phyloP scores from a whole-genome alignment of 2,329 filamentous ascomycete species.

The Colletotrichum costaricense region DNA sequence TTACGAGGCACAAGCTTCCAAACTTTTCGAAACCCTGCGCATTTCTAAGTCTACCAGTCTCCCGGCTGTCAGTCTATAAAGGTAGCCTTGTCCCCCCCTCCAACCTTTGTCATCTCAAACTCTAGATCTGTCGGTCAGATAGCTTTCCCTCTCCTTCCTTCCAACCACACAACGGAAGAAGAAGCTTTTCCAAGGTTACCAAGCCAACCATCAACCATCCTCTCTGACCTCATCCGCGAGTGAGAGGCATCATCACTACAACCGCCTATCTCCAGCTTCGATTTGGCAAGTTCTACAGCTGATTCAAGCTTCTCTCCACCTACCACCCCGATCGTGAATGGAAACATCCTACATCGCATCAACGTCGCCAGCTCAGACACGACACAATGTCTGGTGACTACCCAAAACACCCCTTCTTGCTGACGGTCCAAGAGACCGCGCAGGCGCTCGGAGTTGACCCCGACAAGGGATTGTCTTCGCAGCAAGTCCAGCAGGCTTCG shows the following conservation, averaged over 20 bases:
- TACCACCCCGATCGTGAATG: slow-evolving; percentile 9
- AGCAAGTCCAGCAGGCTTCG: slow-evolving; percentile 69
- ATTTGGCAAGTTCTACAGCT: not conserved
- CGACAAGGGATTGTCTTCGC: slow-evolving; percentile 73
- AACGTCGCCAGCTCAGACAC: slow-evolving; percentile 28
- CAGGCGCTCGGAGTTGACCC: slow-evolving; percentile 70
- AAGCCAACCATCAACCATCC: slow-evolving; percentile 30
- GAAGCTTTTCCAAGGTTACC: slow-evolving; percentile 8
- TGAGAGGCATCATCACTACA: not conserved
- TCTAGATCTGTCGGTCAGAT: slow-evolving; percentile 10
- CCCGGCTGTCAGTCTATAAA: slow-evolving; percentile 31
- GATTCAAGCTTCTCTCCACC: not conserved
- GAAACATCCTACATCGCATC: slow-evolving; percentile 4
- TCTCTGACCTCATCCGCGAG: slow-evolving; percentile 1
- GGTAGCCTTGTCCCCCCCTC: slow-evolving; percentile 32
- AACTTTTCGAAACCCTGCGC: slow-evolving; percentile 29
- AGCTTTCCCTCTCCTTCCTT: slow-evolving; percentile 12
- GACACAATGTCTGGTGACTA: slow-evolving; percentile 58
- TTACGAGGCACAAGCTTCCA: slow-evolving; percentile 21
- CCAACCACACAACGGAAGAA: slow-evolving; percentile 14
- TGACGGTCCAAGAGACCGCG: slow-evolving; percentile 71
- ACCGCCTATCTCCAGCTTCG: not conserved
- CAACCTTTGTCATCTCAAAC: not conserved
- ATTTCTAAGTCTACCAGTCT: slow-evolving; percentile 24
- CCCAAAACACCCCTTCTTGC: slow-evolving; percentile 69